Evolutionary conservation across 108 stramenopile species (phyloP).

Genomic region (Cyclotella sp.): DNA sequence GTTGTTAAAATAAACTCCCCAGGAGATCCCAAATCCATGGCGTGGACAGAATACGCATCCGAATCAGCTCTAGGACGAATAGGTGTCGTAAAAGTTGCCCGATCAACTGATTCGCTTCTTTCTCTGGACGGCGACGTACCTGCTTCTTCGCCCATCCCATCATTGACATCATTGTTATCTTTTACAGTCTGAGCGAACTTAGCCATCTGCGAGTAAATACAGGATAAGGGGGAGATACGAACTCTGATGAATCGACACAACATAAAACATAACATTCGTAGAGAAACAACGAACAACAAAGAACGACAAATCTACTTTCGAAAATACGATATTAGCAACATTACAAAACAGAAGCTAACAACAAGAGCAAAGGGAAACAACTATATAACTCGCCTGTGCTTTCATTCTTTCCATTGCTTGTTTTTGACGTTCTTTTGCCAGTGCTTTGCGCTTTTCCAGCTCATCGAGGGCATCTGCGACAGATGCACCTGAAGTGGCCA

Average conservation of each 20-base stretch:
- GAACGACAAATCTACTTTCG: too few species aligned
- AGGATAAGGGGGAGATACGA: too few species aligned
- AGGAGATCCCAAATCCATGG: constrained; percentile 25
- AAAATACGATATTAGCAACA: too few species aligned
- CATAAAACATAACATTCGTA: too few species aligned
- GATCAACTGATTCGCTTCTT: constrained; percentile 20
- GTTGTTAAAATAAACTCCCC: constrained; percentile 43
- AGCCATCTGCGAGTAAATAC: constrained; percentile 52
- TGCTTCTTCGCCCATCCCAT: constrained; percentile 45
- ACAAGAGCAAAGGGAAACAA: background rate
- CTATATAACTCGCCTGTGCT: constrained; percentile 24
- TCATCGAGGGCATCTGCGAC: constrained; percentile 28
- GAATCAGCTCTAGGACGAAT: constrained; percentile 21
- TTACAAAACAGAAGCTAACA: too few species aligned
- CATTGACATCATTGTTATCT: constrained; percentile 33
- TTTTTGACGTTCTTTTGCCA: constrained; percentile 60
- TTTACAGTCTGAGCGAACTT: constrained; percentile 71
- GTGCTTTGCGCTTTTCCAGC: constrained; percentile 60
- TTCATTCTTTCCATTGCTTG: constrained; percentile 76
- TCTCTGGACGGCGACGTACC: constrained; percentile 43
- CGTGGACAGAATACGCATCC: constrained; percentile 19
- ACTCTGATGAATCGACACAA: too few species aligned
- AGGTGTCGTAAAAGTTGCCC: constrained; percentile 31
- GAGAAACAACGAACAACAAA: too few species aligned
- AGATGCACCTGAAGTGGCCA: background rate